Evolutionary conservation across 148 eudicot species (phyloP), one percentile per base, ranked within the genome.

Genomic region (Agrostemma githago): DNA sequence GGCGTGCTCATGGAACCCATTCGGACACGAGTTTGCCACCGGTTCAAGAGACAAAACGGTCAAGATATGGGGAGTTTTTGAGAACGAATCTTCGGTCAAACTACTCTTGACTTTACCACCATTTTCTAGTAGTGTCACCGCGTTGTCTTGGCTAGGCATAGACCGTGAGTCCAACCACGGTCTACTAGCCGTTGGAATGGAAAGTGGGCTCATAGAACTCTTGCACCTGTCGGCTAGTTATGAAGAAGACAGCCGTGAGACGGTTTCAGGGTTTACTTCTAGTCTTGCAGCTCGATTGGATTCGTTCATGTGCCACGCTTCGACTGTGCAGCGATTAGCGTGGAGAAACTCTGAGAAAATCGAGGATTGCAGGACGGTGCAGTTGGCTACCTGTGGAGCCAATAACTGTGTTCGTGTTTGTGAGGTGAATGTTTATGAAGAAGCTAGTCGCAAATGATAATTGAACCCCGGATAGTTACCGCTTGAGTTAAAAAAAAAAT

Each of bases 1-100:
- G 98, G 79, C 93, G 20, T 91, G 98, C 77, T 86, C 93, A 37
- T 94, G 98, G 98, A 94, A 92, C 76, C 98, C 97, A 14, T 89
- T 82, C 53, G 80, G 85, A 40, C 92, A 88, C 20, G 86, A 94
- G 77, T 94, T 92, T 53, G 96, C 96, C 66, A 94, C 98, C 0
- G 93, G 98, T 48, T 94, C 98, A 44, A 84, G 98, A 83, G 98
- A 94, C 84, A 94, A 91, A 79, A 89, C 92, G 0, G 89, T 94
- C 43, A 94, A 94, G 70, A 86, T 94, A 39, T 94, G 98, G 98
- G 77, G 81, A 3, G 72, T n/a, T n/a, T n/a, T 92, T 72, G 85
- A 85, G 60, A 86, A 82, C 14, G 85, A 73, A 72, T 75, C 80
- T 37, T 83, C 86, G 1, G 87, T 88, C 16, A 88, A 84, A 76